Conservation (phyloP, 2,329 filamentous ascomycete species). For the Colletotrichum spinosum region DNA sequence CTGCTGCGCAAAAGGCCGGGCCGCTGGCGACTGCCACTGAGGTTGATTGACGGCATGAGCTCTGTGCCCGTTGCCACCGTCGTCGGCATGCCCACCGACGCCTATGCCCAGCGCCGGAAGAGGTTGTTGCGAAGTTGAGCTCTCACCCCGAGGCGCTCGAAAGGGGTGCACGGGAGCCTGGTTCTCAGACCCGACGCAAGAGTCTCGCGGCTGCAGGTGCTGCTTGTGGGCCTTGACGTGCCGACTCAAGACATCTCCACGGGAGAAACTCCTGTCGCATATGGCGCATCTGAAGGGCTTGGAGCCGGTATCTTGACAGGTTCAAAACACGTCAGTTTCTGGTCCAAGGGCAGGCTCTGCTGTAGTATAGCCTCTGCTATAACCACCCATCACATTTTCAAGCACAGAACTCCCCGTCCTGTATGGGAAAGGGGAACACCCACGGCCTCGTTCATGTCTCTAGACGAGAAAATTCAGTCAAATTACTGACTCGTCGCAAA, state of each 20-base stretch:
- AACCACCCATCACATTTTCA: too few species aligned
- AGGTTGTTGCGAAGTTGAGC: background rate
- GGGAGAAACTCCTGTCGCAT: slow-evolving; percentile 17
- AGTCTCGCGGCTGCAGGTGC: background rate
- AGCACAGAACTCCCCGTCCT: background rate
- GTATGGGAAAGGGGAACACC: background rate
- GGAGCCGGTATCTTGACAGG: slow-evolving; percentile 1
- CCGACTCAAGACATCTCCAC: slow-evolving; percentile 16
- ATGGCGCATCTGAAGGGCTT: slow-evolving; percentile 20
- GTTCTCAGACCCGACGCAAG: background rate
- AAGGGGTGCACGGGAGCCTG: background rate
- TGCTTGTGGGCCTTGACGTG: slow-evolving; percentile 15
- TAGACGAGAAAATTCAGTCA: slow-evolving; percentile 1
- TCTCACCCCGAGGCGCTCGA: background rate
- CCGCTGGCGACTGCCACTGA: background rate
- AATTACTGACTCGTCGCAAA: background rate
- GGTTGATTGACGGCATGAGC: background rate
- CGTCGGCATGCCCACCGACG: background rate
- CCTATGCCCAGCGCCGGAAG: background rate
- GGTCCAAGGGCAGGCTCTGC: background rate
- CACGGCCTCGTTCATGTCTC: slow-evolving; percentile 25
- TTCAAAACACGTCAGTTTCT: background rate
- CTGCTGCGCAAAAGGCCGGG: background rate
- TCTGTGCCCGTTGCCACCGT: background rate
- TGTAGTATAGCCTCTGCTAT: too few species aligned